Evolutionary conservation across 805 yeast genomes (phyloP).

Genomic region (Yarrowia osloensis): DNA sequence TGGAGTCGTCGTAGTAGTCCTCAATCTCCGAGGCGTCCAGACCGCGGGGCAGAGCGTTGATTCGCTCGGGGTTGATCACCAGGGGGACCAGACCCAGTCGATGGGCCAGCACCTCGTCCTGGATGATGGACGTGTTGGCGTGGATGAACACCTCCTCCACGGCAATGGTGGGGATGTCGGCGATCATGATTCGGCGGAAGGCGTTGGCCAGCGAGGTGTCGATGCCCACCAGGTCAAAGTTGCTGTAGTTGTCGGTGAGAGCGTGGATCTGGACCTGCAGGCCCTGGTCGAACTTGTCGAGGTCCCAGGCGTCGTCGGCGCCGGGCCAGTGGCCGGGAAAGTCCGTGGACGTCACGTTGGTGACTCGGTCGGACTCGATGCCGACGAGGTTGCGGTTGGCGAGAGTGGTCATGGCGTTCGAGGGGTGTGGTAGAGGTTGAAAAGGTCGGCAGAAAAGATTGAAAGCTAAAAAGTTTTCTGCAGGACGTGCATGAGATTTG

Average conservation of each 20-base stretch:
- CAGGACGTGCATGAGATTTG: conserved; percentile 7
- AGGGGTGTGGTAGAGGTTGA: background rate
- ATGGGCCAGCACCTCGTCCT: conserved; percentile 95
- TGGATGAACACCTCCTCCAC: conserved; percentile 87
- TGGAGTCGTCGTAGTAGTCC: conserved; percentile 48
- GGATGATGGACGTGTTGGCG: conserved; percentile 95
- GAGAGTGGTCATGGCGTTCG: background rate
- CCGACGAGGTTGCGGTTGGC: conserved; percentile 62
- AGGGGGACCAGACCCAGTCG: conserved; percentile 92
- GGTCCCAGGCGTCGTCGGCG: conserved; percentile 75
- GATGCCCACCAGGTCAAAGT: conserved; percentile 81
- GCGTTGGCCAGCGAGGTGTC: conserved; percentile 96
- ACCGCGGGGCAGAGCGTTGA: conserved; percentile 64
- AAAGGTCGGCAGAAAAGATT: background rate
- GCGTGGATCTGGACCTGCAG: conserved; percentile 66
- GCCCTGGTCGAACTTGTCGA: conserved; percentile 71
- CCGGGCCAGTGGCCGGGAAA: conserved; percentile 81
- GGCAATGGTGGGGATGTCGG: conserved; percentile 96
- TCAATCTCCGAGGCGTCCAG: conserved; percentile 33
- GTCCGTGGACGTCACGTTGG: conserved; percentile 81
- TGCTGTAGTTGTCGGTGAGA: conserved; percentile 62
- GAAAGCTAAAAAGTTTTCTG: conserved; percentile 23
- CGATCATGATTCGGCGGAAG: conserved; percentile 92
- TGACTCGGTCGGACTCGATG: conserved; percentile 86
- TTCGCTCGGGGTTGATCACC: conserved; percentile 83